Evolutionary conservation across 176 grass and related monocot genomes (phyloP), one percentile per base, ranked within the genome.

Genomic region (Poa annua): DNA sequence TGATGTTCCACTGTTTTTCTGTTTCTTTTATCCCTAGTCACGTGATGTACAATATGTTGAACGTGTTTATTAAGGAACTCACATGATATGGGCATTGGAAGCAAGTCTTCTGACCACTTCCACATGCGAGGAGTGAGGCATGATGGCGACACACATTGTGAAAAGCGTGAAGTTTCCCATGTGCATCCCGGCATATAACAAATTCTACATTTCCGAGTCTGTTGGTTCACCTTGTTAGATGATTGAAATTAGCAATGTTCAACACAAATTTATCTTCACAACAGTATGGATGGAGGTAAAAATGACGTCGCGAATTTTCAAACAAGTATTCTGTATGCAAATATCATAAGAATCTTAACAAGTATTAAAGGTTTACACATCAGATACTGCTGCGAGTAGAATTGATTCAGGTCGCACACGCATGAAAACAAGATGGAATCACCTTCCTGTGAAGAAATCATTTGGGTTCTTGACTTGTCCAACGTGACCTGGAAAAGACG

Each of bases 381-480:
- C 17, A 67, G 47, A 9, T 38, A 76, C 15, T 51, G 41, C 34
- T 64, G 15, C 7, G 9, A 71, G 21, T 77, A 54, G 5, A 66
- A 71, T 3, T 54, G 0, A 34, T 50, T 72, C 29, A 26, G 26
- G 53, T 44, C 34, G 59, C 42, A 61, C 14, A 80, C 8, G 52
- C 38, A 88, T 63, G 11, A 22, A 77, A 63, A 26, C 44, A 78
- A 75, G 38, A 64, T 42, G 55, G 36, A 62, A 29, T 39, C 85
- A 96, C 93, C 91, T 98, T 88, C 93, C 96, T 35, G 96, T 95
- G 76, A 95, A 95, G 85, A 93, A 95, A 77, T 99, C 93, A 79
- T 84, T 80, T 79, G 89, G 85, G 53, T 88, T 91, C 38, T 82
- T 88, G 80, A 98, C 83, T 85, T 98, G 93, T 51, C 90, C 85